A percentile compares a stretch with the other conserved stretches of the same genome.
Conservation (phyloP, 495 filamentous ascomycete species). For the Aspergillus ostianus region DNA sequence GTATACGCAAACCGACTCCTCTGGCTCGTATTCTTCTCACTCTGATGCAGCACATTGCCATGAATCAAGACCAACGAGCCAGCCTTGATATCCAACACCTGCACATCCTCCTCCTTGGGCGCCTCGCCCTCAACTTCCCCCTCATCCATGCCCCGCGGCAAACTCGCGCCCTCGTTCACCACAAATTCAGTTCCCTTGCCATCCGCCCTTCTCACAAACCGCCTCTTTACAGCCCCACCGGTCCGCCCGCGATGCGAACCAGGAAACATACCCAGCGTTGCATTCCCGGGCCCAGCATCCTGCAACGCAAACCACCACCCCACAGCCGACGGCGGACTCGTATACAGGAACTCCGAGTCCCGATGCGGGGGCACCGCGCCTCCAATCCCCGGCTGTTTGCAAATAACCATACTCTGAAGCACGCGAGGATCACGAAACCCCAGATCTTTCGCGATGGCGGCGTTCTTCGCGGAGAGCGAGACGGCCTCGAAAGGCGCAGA, state of each 20-base stretch:
- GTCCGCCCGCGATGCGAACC: conserved; percentile 64
- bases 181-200: conserved; percentile 55
- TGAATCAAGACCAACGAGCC: conserved; percentile 91
- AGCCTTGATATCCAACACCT: conserved; percentile 76
- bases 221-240: conserved; percentile 54
- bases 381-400: conserved; percentile 96
- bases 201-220: conserved; percentile 69
- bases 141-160: conserved; percentile 46
- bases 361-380: conserved; percentile 85
- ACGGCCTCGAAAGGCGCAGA: conserved; percentile 68
- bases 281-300: conserved; percentile 81
- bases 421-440: conserved; percentile 72
- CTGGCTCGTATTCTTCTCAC: conserved; percentile 80
- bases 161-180: conserved; percentile 42
- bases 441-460: conserved; percentile 66
- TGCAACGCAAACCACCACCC: conserved; percentile 97
- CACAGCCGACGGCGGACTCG: conserved; percentile 82
- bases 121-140: conserved; percentile 30
- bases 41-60: conserved; percentile 95
- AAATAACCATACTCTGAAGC: conserved; percentile 96
- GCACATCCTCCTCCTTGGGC: conserved; percentile 56
- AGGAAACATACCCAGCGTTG: conserved; percentile 78
- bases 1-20: conserved; percentile 95
- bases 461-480: conserved; percentile 53
- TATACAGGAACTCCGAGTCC: conserved; percentile 91